Evolutionary conservation across 148 eudicot species (phyloP), one percentile per base, ranked within the genome.

Genomic region (Euryodendron excelsum): DNA sequence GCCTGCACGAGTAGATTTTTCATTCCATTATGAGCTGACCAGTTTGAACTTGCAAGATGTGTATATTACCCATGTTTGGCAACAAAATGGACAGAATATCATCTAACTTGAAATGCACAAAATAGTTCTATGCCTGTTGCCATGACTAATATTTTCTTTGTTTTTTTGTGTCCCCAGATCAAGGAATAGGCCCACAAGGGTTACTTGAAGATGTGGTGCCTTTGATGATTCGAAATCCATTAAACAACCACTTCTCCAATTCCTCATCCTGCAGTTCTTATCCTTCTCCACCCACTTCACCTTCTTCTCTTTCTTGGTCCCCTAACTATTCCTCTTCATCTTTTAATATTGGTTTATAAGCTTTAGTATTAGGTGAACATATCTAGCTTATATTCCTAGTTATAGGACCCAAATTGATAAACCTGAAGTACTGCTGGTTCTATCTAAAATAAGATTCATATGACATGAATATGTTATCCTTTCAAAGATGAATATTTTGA

Each of bases 201-300:
- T 77, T 92, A 74, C 96, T 92, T 77, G 92, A 92, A 82, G 96
- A 92, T 83, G 41, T 92, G 68, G 96, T 92, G 77, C 96, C 96
- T 4, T 64, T 86, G 41, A 36, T 69, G 69, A 78, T 92, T 25
- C 75, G 93, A 37, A 87, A 87, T 50, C 96, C 96, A 28, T 12
- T 45, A 45, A 84, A 14, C 71, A 31, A 81, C 65, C 34, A 44
- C 41, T 33, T 66, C 6, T 47, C 84, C 21, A 73, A 75, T 30
- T 84, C 85, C 23, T 82, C 84, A 3, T 87, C 79, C 15, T 80
- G 68, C 30, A 55, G 81, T 56, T 83, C 86, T 63, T 61, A 76
- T 66, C 80, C 81, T 65, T 85, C 88, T 77, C 69, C 84, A n/a
- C 88, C 88, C 2, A 28, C 80, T 66, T 83, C 85, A 13, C 80